A percentile compares a stretch with the other conserved stretches of the same genome.
Evolutionary conservation across 2,329 filamentous ascomycete genomes (phyloP).

Genomic region (Ophiocordyceps camponoti-rufipedis): DNA sequence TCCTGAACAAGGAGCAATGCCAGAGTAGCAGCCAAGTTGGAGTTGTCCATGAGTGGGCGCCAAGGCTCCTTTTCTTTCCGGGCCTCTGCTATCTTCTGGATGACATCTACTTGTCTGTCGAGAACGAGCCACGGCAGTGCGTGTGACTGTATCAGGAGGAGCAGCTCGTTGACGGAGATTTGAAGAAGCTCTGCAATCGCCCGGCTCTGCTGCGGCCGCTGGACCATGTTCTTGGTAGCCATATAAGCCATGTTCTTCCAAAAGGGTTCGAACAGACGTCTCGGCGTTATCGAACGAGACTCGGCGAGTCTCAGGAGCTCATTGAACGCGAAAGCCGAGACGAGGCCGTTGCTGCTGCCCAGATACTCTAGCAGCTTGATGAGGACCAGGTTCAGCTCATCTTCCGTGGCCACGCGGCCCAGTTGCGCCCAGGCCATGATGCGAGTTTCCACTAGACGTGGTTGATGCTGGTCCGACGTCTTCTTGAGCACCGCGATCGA

Average conservation of each 20-base stretch:
- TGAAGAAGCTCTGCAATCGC: slow-evolving; percentile 66
- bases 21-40: slow-evolving; percentile 39
- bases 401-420: slow-evolving; percentile 56
- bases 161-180: slow-evolving; percentile 55
- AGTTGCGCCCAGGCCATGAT: slow-evolving; percentile 77
- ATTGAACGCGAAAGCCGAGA: slow-evolving; percentile 67
- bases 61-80: slow-evolving; percentile 49
- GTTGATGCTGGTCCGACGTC: slow-evolving; percentile 49
- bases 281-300: slow-evolving; percentile 39
- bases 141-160: slow-evolving; percentile 59
- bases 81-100: slow-evolving; percentile 64
- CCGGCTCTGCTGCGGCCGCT: slow-evolving; percentile 65
- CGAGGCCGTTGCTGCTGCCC: slow-evolving; percentile 61
- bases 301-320: slow-evolving; percentile 63
- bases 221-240: slow-evolving; percentile 64
- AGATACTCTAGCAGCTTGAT: slow-evolving; percentile 74
- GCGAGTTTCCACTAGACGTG: slow-evolving; percentile 61
- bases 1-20: slow-evolving; percentile 42
- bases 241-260: slow-evolving; percentile 74
- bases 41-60: slow-evolving; percentile 32
- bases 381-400: slow-evolving; percentile 74
- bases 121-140: slow-evolving; percentile 78
- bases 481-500: slow-evolving; percentile 53
- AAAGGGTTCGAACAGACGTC: slow-evolving; percentile 64
- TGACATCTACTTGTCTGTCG: slow-evolving; percentile 56